Evolutionary conservation across 768 basidiomycete genomes (phyloP), one percentile per base, ranked within the genome.

Genomic region (Pleurotus cornucopiae): DNA sequence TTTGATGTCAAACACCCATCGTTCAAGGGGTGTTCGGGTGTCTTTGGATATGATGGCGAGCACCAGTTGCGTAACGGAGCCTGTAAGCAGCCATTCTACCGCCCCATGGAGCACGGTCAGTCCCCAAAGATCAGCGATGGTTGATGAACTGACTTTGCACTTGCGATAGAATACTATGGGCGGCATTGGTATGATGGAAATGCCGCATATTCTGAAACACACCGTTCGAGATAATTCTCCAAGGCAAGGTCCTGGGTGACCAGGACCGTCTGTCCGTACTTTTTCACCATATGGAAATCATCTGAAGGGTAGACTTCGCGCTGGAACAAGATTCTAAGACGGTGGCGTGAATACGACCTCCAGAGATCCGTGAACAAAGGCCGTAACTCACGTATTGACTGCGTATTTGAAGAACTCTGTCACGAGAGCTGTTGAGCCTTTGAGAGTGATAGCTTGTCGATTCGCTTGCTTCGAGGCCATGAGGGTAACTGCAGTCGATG

Each of bases 381-480:
- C 18, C 40, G 41, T 39, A 16, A 78, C 90, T 61, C 65, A 94
- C 94, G 89, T 94, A 76, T 97, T 97, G 62, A 94, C 93, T n/a
- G 92, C 90, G 71, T 94, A 98, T 75, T 98, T 98, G 80, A 99
- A 98, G 79, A 99, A 98, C 64, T 99, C 97, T 0, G 94, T 96
- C 56, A 98, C 96, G 16, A 98, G 80, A 40, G 84, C 80, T 2
- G 94, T 93, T 0, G 94, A 96, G 2, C 97, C 97, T 66, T 98
- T 97, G 71, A 99, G 87, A 0, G 92, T 95, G 62, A 98, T 96
- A 3, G 88, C 85, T 59, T 90, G 87, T 43, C 84, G 83, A 38
- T 75, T 78, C 38, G 77, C 76, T 70, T 81, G 80, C 62, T 74
- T 81, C 26, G 65, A 30, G 30, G 21, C 37, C 45, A 46, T 52